phyloP scores from a whole-genome alignment of 306 rosid genomes.

The Pyrus bretschneideri region DNA sequence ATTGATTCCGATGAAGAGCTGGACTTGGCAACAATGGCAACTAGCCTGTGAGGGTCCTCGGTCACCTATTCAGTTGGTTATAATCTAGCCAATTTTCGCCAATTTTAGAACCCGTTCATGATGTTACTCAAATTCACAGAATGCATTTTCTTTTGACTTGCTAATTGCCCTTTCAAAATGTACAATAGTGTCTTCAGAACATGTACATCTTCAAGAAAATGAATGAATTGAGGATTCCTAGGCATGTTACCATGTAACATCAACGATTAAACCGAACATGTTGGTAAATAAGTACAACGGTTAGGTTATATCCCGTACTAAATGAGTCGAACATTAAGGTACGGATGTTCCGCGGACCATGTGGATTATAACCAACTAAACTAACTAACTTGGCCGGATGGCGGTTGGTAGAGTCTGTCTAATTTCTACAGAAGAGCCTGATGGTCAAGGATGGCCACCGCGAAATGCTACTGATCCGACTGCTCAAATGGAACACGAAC shows the following conservation, averaged over 20 bases:
- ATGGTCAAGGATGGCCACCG: not conserved
- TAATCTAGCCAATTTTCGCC: not conserved
- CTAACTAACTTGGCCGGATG: not conserved
- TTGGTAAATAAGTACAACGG: constrained; percentile 6
- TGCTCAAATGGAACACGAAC: constrained; percentile 92
- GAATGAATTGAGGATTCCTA: not conserved
- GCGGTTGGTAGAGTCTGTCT: not conserved
- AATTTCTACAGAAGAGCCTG: not conserved
- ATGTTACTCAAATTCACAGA: not conserved
- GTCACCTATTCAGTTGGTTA: not conserved
- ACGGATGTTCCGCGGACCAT: not conserved
- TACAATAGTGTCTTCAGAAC: not conserved
- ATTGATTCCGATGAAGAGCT: constrained; percentile 81
- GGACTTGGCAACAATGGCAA: constrained; percentile 77
- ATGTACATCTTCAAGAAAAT: not conserved
- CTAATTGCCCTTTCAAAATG: not conserved
- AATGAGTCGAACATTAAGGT: not conserved
- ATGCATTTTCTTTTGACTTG: not conserved
- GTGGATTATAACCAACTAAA: not conserved
- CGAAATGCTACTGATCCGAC: constrained; percentile 37
- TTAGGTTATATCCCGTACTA: not conserved
- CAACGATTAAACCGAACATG: not conserved
- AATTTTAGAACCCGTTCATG: not conserved
- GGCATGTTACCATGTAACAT: not conserved
- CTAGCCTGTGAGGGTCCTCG: constrained; percentile 21